phyloP scores from a whole-genome alignment of 106 monocot species.

The Chionographis japonica region DNA sequence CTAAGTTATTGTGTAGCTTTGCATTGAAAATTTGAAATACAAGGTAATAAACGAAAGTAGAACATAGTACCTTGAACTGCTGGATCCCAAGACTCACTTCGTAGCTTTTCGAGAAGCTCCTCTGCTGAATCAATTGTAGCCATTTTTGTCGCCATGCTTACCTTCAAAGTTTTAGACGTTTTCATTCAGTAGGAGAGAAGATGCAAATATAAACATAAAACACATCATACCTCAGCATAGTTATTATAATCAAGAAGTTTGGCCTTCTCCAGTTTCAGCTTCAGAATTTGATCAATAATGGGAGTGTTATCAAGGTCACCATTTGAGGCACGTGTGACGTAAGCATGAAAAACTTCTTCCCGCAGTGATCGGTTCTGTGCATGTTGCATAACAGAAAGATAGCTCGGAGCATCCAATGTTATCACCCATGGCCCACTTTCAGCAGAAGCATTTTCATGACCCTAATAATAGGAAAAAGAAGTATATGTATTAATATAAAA shows the following conservation, averaged over 20 bases:
- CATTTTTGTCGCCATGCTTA: slow-evolving; percentile 99
- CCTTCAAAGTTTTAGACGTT: slow-evolving; percentile 28
- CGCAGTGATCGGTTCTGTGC: slow-evolving; percentile 71
- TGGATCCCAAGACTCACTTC: slow-evolving; percentile 92
- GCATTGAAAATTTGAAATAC: too few relatives aligned
- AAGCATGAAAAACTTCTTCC: slow-evolving; percentile 93
- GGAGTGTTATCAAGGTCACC: slow-evolving; percentile 85
- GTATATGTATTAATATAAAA: not conserved
- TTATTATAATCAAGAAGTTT: slow-evolving; percentile 94
- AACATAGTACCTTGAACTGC: slow-evolving; percentile 64
- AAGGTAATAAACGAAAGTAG: not conserved
- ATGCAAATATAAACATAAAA: not conserved
- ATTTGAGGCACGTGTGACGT: slow-evolving; percentile 69
- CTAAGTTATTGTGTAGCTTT: too few relatives aligned
- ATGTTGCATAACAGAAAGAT: slow-evolving; percentile 90
- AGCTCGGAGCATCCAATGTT: slow-evolving; percentile 92
- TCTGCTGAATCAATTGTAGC: slow-evolving; percentile 78
- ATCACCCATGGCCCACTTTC: slow-evolving; percentile 96
- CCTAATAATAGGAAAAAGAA: slow-evolving; percentile 39
- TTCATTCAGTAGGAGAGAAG: not conserved
- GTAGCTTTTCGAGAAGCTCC: slow-evolving; percentile 88
- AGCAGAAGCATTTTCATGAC: slow-evolving; percentile 94
- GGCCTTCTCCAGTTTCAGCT: slow-evolving; percentile 81
- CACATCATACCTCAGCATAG: slow-evolving; percentile 83
- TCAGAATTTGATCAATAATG: slow-evolving; percentile 75